Conservation (phyloP, 306 rosid species). For the Vicia villosa region DNA sequence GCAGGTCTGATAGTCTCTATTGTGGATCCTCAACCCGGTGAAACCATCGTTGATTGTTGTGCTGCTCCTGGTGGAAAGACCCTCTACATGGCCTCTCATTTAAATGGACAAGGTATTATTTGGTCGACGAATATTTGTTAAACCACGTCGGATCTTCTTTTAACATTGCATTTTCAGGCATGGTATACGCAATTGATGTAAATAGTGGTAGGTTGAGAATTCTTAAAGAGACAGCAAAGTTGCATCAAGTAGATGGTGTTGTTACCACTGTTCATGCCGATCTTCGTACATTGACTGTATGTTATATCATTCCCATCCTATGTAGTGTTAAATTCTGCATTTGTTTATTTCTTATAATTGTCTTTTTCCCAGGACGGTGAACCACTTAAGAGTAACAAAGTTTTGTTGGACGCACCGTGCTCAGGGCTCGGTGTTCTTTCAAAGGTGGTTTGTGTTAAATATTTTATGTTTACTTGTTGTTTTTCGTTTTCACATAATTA, state of each 20-base stretch:
- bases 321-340: constrained; percentile 8
- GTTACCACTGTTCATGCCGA: constrained; percentile 64
- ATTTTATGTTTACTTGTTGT: background rate
- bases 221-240: constrained; percentile 79
- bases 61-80: constrained; percentile 98
- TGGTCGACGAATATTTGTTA: background rate
- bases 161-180: constrained; percentile 53
- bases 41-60: constrained; percentile 75
- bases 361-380: constrained; percentile 47
- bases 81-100: constrained; percentile 78
- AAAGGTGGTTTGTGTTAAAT: constrained; percentile 54
- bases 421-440: constrained; percentile 94
- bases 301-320: constrained; percentile 27
- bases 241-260: constrained; percentile 74
- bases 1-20: constrained; percentile 76
- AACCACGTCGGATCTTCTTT: constrained; percentile 2
- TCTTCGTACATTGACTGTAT: constrained; percentile 63
- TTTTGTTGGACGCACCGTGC: constrained; percentile 87
- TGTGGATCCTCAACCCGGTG: constrained; percentile 83
- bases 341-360: constrained; percentile 33
- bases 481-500: background rate
- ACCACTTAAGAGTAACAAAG: constrained; percentile 61
- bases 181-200: constrained; percentile 69
- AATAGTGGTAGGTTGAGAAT: constrained; percentile 81
- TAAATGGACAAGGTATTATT: constrained; percentile 71